Evolutionary conservation across 768 basidiomycete species (phyloP).

Genomic region (Tephrocybe sp.): DNA sequence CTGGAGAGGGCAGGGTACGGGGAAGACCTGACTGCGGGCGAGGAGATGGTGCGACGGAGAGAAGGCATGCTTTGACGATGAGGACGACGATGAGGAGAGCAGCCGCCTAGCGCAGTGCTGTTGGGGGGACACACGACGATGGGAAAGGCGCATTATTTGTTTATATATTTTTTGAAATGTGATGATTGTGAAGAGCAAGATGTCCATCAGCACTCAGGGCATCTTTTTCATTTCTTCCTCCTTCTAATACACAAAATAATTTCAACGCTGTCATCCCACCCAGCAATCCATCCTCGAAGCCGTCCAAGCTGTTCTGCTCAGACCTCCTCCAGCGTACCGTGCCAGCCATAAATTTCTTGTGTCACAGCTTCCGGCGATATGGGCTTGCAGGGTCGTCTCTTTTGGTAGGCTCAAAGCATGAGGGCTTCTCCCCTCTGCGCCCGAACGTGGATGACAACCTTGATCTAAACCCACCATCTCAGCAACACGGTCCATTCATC

Average conservation of each 20-base stretch:
- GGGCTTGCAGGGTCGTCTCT: slow-evolving; percentile 21
- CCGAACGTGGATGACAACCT: slow-evolving; percentile 27
- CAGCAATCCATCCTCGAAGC: slow-evolving; percentile 21
- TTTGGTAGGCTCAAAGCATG: slow-evolving; percentile 21
- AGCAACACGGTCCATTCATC: slow-evolving; percentile 12
- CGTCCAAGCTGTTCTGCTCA: slow-evolving; percentile 5
- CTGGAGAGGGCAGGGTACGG: slow-evolving; percentile 57
- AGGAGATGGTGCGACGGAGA: slow-evolving; percentile 75
- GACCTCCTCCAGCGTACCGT: slow-evolving; percentile 2
- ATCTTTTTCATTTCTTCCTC: slow-evolving; percentile 9
- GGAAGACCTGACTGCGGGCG: slow-evolving; percentile 63
- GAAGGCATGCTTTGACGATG: slow-evolving; percentile 55
- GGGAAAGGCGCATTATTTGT: slow-evolving; percentile 27
- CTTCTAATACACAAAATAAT: slow-evolving; percentile 18
- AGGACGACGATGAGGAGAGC: slow-evolving; percentile 29
- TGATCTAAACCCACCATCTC: slow-evolving; percentile 26
- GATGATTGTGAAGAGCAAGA: slow-evolving; percentile 25
- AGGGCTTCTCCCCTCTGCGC: slow-evolving; percentile 13
- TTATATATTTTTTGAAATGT: slow-evolving; percentile 43
- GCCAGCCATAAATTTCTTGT: slow-evolving; percentile 4
- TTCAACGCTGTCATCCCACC: slow-evolving; percentile 18
- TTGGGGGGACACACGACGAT: slow-evolving; percentile 32
- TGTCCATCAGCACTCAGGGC: slow-evolving; percentile 18
- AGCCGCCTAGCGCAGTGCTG: slow-evolving; percentile 53
- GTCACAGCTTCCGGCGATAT: slow-evolving; percentile 1